Evolutionary conservation across 805 yeast genomes (phyloP).

Genomic region (Teunomyces barrocoloradensis): DNA sequence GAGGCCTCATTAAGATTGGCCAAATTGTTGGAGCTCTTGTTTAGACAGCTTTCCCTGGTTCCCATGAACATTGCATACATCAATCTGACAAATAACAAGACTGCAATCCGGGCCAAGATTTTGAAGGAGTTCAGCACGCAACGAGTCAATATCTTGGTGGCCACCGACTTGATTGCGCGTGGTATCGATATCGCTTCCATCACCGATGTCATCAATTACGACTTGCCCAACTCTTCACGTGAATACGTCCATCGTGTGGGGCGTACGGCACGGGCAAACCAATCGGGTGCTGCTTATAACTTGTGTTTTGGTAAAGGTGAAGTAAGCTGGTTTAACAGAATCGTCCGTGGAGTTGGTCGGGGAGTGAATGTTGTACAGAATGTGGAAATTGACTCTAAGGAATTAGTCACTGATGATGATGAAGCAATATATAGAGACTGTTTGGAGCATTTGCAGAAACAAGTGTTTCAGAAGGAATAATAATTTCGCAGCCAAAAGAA

Average conservation of each 20-base stretch:
- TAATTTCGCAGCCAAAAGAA: background rate
- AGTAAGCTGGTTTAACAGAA: constrained; percentile 54
- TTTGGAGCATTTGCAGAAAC: constrained; percentile 25
- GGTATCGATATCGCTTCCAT: constrained; percentile 82
- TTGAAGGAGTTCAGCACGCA: constrained; percentile 59
- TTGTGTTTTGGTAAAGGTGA: constrained; percentile 80
- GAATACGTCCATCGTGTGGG: constrained; percentile 97
- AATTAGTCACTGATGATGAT: constrained; percentile 21
- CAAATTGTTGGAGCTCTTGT: constrained; percentile 50
- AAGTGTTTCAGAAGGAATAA: constrained; percentile 7
- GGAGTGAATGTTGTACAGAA: constrained; percentile 16
- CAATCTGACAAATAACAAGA: constrained; percentile 55
- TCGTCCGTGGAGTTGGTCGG: constrained; percentile 50
- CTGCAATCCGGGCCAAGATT: constrained; percentile 49
- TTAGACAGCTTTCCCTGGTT: constrained; percentile 18
- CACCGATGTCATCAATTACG: constrained; percentile 81
- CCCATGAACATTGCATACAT: constrained; percentile 40
- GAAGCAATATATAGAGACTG: constrained; percentile 22
- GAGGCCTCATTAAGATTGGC: constrained; percentile 84
- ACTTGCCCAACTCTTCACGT: constrained; percentile 80
- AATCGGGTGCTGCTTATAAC: constrained; percentile 70
- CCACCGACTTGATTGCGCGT: constrained; percentile 93
- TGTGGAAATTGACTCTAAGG: constrained; percentile 20
- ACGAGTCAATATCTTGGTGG: constrained; percentile 54
- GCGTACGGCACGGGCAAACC: constrained; percentile 93